Conservation (phyloP, 2,329 filamentous ascomycete genomes). For the Fusarium paranaense region DNA sequence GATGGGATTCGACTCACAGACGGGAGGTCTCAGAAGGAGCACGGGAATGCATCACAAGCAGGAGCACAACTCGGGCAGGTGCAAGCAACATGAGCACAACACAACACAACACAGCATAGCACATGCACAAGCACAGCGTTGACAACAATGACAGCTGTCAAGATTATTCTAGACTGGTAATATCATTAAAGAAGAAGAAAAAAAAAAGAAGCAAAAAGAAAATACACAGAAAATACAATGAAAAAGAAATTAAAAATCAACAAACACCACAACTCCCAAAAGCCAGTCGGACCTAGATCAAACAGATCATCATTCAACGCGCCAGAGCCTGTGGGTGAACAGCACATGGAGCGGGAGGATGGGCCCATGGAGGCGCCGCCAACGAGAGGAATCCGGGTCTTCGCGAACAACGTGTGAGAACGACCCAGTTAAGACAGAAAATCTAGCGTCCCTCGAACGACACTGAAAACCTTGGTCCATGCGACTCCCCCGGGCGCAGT, state of each 20-base stretch:
- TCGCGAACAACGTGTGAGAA: constrained; percentile 42
- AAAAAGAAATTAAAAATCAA: neutral
- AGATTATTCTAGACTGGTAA: neutral
- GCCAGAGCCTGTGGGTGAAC: constrained; percentile 36
- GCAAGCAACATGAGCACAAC: neutral
- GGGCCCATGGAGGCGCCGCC: constrained; percentile 42
- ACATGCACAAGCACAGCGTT: neutral
- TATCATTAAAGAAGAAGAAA: neutral
- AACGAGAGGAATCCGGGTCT: constrained; percentile 39
- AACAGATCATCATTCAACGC: constrained; percentile 30
- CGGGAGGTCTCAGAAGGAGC: neutral
- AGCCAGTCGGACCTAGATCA: constrained; percentile 3
- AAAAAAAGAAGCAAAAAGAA: neutral
- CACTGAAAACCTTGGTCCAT: neutral
- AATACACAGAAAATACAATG: neutral
- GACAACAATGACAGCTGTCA: neutral
- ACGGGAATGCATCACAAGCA: constrained; percentile 3
- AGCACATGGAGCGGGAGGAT: constrained; percentile 39
- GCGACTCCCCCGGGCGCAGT: neutral
- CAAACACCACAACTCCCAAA: neutral
- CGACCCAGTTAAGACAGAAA: constrained; percentile 14
- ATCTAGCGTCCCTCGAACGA: constrained; percentile 25
- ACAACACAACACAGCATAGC: neutral
- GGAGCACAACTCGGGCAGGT: neutral
- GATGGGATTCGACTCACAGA: neutral